Conservation (phyloP, 2,329 filamentous ascomycete genomes). For the Fusarium paranaense region DNA sequence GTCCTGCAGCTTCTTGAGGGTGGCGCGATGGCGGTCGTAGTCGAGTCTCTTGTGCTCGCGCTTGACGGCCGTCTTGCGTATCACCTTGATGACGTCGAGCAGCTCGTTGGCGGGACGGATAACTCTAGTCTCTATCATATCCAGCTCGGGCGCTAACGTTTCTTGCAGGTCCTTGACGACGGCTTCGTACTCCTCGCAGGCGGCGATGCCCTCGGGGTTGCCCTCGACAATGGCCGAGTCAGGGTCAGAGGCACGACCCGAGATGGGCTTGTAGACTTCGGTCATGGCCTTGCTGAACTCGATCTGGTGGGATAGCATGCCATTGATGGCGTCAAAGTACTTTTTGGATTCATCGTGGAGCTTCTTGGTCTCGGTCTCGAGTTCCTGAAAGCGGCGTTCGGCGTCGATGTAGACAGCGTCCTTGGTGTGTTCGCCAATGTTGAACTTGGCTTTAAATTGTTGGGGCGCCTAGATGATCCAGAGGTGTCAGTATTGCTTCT, state of each 20-base stretch:
- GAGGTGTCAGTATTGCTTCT: constrained; percentile 8
- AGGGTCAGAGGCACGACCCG: constrained; percentile 93
- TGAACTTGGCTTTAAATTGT: constrained; percentile 91
- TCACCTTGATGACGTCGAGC: constrained; percentile 93
- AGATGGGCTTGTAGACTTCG: constrained; percentile 98
- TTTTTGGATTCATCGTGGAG: constrained; percentile 97
- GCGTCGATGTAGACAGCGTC: constrained; percentile 95
- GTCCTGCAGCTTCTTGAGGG: constrained; percentile 93
- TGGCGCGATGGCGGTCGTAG: constrained; percentile 86
- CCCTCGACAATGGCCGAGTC: constrained; percentile 84
- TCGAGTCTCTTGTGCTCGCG: constrained; percentile 98
- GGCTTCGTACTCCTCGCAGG: constrained; percentile 95
- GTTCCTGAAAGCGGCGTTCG: constrained; percentile 91
- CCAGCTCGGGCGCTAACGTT: constrained; percentile 88
- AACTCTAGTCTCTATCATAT: constrained; percentile 95
- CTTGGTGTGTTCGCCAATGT: constrained; percentile 94
- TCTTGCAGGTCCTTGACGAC: constrained; percentile 92
- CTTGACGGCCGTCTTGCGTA: constrained; percentile 88
- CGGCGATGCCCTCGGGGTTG: constrained; percentile 91
- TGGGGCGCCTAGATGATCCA: constrained; percentile 76
- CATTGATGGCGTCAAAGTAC: constrained; percentile 98
- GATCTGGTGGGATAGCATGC: constrained; percentile 97
- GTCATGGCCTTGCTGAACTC: constrained; percentile 96
- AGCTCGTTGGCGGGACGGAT: constrained; percentile 94
- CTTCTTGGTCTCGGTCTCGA: constrained; percentile 96